phyloP scores from a whole-genome alignment of 495 filamentous ascomycete species.

The Astrothelium subdiscretum region DNA sequence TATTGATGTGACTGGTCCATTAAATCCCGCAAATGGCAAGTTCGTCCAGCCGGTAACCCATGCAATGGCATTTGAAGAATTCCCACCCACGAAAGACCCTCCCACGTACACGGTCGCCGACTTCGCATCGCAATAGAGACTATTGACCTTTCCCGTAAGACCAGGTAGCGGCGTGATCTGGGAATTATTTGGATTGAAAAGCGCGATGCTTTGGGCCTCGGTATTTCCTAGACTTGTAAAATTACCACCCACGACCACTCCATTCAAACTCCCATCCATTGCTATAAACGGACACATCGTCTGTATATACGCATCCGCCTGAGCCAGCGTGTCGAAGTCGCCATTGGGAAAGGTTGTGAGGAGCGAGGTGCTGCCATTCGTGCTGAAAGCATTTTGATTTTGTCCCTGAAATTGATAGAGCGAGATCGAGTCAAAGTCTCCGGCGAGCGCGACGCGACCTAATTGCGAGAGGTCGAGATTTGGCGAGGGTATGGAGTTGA shows the following conservation, averaged over 20 bases:
- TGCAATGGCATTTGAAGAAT: conserved; percentile 79
- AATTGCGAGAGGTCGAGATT: conserved; percentile 72
- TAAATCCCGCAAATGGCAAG: conserved; percentile 85
- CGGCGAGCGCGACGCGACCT: conserved; percentile 75
- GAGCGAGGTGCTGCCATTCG: conserved; percentile 71
- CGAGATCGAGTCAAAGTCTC: conserved; percentile 85
- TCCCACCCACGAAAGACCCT: conserved; percentile 64
- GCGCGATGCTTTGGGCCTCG: conserved; percentile 64
- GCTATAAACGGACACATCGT: conserved; percentile 74
- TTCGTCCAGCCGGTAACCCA: conserved; percentile 77
- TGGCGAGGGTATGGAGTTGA: conserved; percentile 58
- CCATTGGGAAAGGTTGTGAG: conserved; percentile 79
- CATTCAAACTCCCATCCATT: conserved; percentile 53
- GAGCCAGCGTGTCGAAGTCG: conserved; percentile 56
- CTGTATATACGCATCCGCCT: conserved; percentile 71
- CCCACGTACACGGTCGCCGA: conserved; percentile 82
- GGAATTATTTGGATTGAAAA: conserved; percentile 60
- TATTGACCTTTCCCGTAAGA: conserved; percentile 66
- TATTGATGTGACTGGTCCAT: conserved; percentile 84
- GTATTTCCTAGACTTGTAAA: conserved; percentile 82
- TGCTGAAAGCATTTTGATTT: conserved; percentile 49
- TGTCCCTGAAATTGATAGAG: conserved; percentile 79
- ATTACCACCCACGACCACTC: conserved; percentile 81
- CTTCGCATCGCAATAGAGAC: conserved; percentile 72
- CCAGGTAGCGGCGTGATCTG: conserved; percentile 61